Evolutionary conservation across 768 basidiomycete genomes (phyloP).

Genomic region (Tricholoma matsutake): DNA sequence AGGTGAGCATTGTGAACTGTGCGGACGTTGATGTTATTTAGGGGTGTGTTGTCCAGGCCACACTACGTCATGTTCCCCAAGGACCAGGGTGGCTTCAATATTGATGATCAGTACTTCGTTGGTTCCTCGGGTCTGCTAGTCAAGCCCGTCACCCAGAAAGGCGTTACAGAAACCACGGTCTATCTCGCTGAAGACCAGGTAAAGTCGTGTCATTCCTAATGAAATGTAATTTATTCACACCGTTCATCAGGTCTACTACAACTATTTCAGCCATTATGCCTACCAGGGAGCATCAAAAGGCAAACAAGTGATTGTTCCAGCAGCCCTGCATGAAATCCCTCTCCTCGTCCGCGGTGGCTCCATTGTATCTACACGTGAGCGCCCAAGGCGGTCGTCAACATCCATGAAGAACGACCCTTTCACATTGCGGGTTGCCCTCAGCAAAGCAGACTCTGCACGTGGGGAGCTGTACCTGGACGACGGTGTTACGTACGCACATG

Average conservation of each 20-base stretch:
- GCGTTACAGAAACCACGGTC: slow-evolving; percentile 62
- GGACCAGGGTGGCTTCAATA: slow-evolving; percentile 77
- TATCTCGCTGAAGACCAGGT: slow-evolving; percentile 90
- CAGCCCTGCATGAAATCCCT: slow-evolving; percentile 78
- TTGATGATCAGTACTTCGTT: slow-evolving; percentile 95
- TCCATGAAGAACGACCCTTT: slow-evolving; percentile 93
- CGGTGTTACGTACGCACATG: slow-evolving; percentile 77
- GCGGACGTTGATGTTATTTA: not conserved
- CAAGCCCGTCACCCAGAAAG: slow-evolving; percentile 83
- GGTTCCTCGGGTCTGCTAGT: slow-evolving; percentile 86
- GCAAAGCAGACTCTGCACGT: slow-evolving; percentile 51
- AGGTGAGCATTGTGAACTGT: slow-evolving; percentile 44
- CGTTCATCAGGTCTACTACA: slow-evolving; percentile 75
- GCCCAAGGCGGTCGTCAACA: slow-evolving; percentile 79
- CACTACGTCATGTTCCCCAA: slow-evolving; percentile 94
- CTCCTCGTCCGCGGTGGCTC: slow-evolving; percentile 89
- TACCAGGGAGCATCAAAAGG: slow-evolving; percentile 68
- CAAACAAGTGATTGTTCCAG: slow-evolving; percentile 69
- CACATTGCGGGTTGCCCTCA: slow-evolving; percentile 82
- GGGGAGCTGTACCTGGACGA: slow-evolving; percentile 97
- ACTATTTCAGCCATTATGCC: slow-evolving; percentile 75
- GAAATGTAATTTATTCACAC: not conserved
- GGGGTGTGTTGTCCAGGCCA: slow-evolving; percentile 54
- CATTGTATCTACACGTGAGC: slow-evolving; percentile 83
- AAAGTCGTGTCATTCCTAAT: slow-evolving; percentile 5